A percentile compares a stretch with the other conserved stretches of the same genome.
phyloP scores from a whole-genome alignment of 306 rosid species.

The Dalbergia cochinchinensis region DNA sequence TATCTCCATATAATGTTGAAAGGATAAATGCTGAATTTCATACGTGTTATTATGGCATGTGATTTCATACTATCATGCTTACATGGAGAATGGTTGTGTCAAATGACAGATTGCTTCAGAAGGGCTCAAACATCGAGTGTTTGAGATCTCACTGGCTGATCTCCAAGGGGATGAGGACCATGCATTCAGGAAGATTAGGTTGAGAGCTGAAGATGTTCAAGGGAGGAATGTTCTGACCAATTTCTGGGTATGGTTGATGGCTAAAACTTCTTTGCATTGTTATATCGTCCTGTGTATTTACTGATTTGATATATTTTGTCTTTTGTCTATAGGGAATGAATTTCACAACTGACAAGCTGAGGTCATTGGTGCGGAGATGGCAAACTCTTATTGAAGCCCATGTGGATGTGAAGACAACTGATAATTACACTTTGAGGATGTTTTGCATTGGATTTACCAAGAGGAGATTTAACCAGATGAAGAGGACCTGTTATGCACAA shows the following conservation, averaged over 20 bases:
- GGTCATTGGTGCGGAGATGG: constrained; percentile 92
- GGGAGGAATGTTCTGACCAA: constrained; percentile 90
- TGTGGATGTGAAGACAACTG: constrained; percentile 93
- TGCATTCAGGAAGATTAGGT: constrained; percentile 91
- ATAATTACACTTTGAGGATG: constrained; percentile 80
- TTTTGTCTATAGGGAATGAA: constrained; percentile 73
- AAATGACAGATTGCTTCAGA: constrained; percentile 86
- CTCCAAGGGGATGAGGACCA: constrained; percentile 95
- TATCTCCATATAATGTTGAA: not conserved
- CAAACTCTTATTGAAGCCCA: constrained; percentile 94
- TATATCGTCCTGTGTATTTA: not conserved
- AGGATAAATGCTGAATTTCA: not conserved
- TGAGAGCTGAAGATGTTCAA: constrained; percentile 97
- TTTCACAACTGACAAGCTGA: constrained; percentile 88
- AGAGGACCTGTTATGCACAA: constrained; percentile 96
- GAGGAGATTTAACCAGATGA: constrained; percentile 84
- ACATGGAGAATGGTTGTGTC: not conserved
- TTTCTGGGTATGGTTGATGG: constrained; percentile 74
- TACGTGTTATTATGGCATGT: not conserved
- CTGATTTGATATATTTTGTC: not conserved
- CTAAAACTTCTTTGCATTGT: not conserved
- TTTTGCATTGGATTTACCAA: constrained; percentile 94
- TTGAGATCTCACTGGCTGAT: constrained; percentile 93
- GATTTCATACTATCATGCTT: not conserved
- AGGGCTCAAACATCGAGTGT: constrained; percentile 95